Conservation (phyloP, 1,284 basidiomycete genomes). For the Schizophyllum commune region DNA sequence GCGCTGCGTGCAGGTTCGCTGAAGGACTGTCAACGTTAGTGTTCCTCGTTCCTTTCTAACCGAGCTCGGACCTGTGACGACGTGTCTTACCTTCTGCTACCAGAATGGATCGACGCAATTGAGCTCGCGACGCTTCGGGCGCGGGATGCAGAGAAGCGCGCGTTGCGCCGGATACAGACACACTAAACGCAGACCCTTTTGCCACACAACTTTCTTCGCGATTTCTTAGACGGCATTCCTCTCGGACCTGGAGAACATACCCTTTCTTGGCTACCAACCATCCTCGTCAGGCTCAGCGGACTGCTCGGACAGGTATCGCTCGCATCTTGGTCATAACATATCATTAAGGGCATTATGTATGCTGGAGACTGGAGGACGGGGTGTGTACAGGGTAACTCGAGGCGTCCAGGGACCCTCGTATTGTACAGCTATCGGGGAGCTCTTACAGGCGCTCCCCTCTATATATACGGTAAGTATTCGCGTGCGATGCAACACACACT, state of each 20-base stretch:
- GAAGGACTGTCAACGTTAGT: conserved; percentile 51
- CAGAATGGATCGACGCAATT: conserved; percentile 50
- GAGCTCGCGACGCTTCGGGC: conserved; percentile 29
- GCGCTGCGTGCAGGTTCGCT: conserved; percentile 51
- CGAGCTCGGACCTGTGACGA: too few species aligned
- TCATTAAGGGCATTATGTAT: not conserved
- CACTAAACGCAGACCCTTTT: not conserved
- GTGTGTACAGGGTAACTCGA: too few species aligned
- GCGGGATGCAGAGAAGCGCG: conserved; percentile 28
- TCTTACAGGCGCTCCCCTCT: too few species aligned
- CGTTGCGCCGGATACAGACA: conserved; percentile 4
- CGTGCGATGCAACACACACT: not conserved
- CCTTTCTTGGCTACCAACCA: not conserved
- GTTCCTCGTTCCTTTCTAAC: too few species aligned
- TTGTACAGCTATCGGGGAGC: too few species aligned
- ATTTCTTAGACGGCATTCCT: too few species aligned
- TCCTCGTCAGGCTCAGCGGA: not conserved
- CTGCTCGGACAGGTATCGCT: not conserved
- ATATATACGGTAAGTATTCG: not conserved
- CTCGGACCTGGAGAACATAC: too few species aligned
- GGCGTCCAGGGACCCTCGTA: too few species aligned
- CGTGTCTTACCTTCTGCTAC: too few species aligned
- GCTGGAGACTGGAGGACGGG: not conserved
- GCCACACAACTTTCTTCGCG: too few species aligned
- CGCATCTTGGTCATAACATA: not conserved